Evolutionary conservation across 371 early-diverging fungal species (phyloP), one percentile per base, ranked within the genome.

Genomic region (Cokeromyces recurvatus): DNA sequence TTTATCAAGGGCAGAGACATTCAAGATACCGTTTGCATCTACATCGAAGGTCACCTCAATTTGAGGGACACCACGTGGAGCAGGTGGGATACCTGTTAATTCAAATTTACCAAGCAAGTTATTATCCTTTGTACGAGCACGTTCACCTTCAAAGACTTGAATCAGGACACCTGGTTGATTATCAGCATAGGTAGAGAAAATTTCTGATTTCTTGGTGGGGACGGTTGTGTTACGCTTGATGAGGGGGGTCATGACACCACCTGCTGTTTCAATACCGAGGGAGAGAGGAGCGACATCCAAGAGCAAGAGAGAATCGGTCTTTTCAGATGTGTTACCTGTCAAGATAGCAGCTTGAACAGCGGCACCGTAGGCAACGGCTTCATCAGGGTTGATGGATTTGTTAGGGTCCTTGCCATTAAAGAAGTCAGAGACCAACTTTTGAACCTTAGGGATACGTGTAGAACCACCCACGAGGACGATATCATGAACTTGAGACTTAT

Each of bases 371-470:
- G 97, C 98, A 51, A 97, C 94, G 53, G 94, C 93, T 65, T 93
- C 94, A 65, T 95, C 95, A 59, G 95, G 95, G 79, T 95, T 92
- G 82, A 95, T 91, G 46, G 87, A 85, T 80, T 91, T 89, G 87
- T 84, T 85, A 51, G 88, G 88, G 71, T 94, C 88, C 80, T 91
- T 94, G 62, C 92, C 95, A 72, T 91, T 85, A 75, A 97, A 97
- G 79, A 79, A 82, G 75, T 98, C 97, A 15, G 88, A 84, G 55
- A 99, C 85, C 62, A 98, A 79, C 80, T 94, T 87, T 76, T 94
- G 95, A 62, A 99, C 88, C 86, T 94, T 97, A 77, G 99, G 99
- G 68, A 99, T 99, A 86, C 98, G 95, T 53, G 98, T 97, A 53
- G 95, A 95, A 55, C 99, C 98, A 74, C 99, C 99, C 57, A 98